phyloP scores from a whole-genome alignment of 495 filamentous ascomycete genomes.

The Penicillium coffeae region DNA sequence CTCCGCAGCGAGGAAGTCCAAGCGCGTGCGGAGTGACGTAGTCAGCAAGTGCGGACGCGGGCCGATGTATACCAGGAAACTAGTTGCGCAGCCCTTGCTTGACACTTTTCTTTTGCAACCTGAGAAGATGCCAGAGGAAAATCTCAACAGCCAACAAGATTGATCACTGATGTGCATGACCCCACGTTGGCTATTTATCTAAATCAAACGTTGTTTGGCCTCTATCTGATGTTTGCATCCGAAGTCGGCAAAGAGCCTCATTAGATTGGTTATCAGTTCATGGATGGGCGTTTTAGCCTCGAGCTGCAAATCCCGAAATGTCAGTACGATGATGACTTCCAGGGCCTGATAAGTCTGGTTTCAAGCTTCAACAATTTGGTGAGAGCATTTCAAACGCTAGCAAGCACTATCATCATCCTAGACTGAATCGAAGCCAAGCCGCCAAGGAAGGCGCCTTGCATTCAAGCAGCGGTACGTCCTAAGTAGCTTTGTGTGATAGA shows the following conservation, averaged over 20 bases:
- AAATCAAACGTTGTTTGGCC: conserved; percentile 59
- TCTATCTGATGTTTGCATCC: conserved; percentile 66
- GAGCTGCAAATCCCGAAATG: conserved; percentile 65
- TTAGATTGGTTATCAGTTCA: conserved; percentile 79
- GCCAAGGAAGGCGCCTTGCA: background rate
- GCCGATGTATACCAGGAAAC: too few relatives aligned
- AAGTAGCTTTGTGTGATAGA: background rate
- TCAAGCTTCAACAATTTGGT: conserved; percentile 68
- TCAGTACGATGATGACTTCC: conserved; percentile 64
- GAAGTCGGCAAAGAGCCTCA: conserved; percentile 44
- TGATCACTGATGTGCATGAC: too few relatives aligned
- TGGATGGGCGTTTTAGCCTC: conserved; percentile 65
- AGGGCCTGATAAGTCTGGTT: conserved; percentile 58
- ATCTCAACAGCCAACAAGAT: too few relatives aligned
- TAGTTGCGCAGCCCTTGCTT: too few relatives aligned
- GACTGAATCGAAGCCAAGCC: background rate
- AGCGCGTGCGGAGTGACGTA: conserved; percentile 35
- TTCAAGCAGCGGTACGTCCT: background rate
- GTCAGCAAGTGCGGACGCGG: conserved; percentile 20
- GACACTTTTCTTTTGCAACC: too few relatives aligned
- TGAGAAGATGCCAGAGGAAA: too few relatives aligned
- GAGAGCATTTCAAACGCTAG: conserved; percentile 72
- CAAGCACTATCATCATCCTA: conserved; percentile 55
- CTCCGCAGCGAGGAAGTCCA: conserved; percentile 23
- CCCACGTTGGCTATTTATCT: conserved; percentile 64